Evolutionary conservation across 2,329 filamentous ascomycete species (phyloP).

Genomic region (Coniosporium tulheliwenetii): DNA sequence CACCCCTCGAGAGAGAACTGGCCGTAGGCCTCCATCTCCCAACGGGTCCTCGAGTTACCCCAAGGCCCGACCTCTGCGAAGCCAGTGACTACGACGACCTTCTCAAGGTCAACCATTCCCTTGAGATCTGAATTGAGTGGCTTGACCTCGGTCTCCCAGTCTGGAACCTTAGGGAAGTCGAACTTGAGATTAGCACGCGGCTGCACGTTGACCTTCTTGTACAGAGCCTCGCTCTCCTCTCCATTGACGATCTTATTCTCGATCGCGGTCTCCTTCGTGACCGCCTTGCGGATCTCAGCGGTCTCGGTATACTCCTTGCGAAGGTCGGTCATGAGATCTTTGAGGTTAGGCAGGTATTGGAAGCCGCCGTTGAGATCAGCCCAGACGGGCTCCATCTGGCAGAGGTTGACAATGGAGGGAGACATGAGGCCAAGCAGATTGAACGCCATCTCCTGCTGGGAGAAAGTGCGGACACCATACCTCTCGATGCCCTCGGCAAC

Average conservation of each 20-base stretch:
- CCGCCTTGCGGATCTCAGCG: slow-evolving; percentile 81
- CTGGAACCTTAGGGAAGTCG: slow-evolving; percentile 76
- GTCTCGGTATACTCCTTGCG: slow-evolving; percentile 92
- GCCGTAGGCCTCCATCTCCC: slow-evolving; percentile 98
- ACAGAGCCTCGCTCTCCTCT: slow-evolving; percentile 77
- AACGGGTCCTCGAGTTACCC: slow-evolving; percentile 95
- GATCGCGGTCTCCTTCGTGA: slow-evolving; percentile 87
- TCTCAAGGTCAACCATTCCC: slow-evolving; percentile 97
- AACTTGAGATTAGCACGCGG: slow-evolving; percentile 97
- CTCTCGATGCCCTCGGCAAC: slow-evolving; percentile 94
- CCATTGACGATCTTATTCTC: slow-evolving; percentile 98
- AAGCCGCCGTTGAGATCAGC: slow-evolving; percentile 95
- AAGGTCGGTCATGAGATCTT: slow-evolving; percentile 82
- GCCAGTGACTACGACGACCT: slow-evolving; percentile 92
- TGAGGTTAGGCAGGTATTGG: slow-evolving; percentile 92
- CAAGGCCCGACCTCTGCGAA: slow-evolving; percentile 93
- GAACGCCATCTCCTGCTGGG: slow-evolving; percentile 99
- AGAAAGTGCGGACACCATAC: slow-evolving; percentile 94
- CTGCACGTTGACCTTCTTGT: slow-evolving; percentile 87
- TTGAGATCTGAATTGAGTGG: slow-evolving; percentile 79
- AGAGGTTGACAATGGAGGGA: slow-evolving; percentile 82
- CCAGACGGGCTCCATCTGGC: slow-evolving; percentile 89
- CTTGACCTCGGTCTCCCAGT: slow-evolving; percentile 83
- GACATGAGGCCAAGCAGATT: slow-evolving; percentile 95
- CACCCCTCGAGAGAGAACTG: slow-evolving; percentile 96